Base-by-base conservation (phyloP, 164 flowering plant species). In the Umbellularia californica region DNA sequence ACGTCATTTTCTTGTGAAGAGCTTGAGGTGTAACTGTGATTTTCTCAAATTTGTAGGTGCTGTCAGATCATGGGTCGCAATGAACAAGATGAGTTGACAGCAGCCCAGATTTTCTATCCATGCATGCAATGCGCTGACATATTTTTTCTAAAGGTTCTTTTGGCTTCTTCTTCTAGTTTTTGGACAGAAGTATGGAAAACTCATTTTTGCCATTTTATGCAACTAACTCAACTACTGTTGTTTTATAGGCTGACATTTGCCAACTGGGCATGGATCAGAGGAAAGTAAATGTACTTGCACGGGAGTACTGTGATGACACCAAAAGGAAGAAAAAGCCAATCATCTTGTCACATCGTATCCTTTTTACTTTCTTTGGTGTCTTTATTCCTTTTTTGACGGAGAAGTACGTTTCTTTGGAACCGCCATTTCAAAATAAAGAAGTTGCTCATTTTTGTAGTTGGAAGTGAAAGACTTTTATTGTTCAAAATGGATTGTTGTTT, bases 51-150 rank as follows among this genome's bases (percentile, higher is more conserved):
- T 65, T 65, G 71, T 70, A 93, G 97, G 82, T 95, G 98, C 79
- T 82, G 84, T 76, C 91, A 88, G 72, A 92, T 95, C 65, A 95
- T 95, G 99, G 99, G 97, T 62, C 92, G 99, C 9, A 90, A 79
- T 71, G 99, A 95, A 71, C 87, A 87, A 76, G 99, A 95, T 28
- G 95, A 92, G 58, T 78, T 95, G 83, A 73, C 91, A 28, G 98
- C 92, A 5, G 98, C 97, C 14, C 98, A 93, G 72, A 92, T 93
- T 75, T 78, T 95, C 72, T 95, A 95, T 79, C 98, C 99, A 25
- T 93, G 99, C 86, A 95, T 95, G 99, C 98, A 95, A 30, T 95
- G 99, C 83, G 99, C 98, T 75, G 99, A 95, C 76, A 87, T 95
- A 68, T 95, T 95, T 80, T 93, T 95, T 81, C 86, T 95, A 20